Evolutionary conservation across 164 flowering plant species (phyloP).

Genomic region (Echeveria elegans): DNA sequence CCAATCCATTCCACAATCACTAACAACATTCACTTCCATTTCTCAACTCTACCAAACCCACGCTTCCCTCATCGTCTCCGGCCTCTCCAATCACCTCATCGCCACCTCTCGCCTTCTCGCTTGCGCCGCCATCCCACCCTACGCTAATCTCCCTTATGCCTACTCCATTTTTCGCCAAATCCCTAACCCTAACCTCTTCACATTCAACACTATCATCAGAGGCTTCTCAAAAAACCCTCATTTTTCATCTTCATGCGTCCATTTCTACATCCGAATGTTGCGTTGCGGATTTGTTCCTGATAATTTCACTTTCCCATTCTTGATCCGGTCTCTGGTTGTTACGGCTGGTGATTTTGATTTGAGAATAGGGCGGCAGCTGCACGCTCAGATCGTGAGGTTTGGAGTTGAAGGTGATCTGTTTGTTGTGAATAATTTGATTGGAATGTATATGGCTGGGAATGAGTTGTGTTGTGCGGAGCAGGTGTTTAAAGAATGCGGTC

Average conservation of each 20-base stretch:
- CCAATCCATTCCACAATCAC: not conserved
- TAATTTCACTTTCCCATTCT: constrained; percentile 26
- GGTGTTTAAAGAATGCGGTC: too few relatives aligned
- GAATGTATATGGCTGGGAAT: not conserved
- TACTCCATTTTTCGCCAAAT: constrained; percentile 13
- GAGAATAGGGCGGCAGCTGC: not conserved
- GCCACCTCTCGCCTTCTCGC: constrained; percentile 23
- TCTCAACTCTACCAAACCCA: constrained; percentile 20
- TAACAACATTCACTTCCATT: not conserved
- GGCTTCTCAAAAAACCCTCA: too few relatives aligned
- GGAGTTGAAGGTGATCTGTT: not conserved
- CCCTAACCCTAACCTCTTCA: constrained; percentile 23
- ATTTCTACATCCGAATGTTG: constrained; percentile 21
- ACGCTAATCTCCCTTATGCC: constrained; percentile 19
- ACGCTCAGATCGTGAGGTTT: not conserved
- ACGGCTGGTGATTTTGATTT: too few relatives aligned
- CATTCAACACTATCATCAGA: constrained; percentile 35
- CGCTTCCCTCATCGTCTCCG: constrained; percentile 23
- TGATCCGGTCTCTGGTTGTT: not conserved
- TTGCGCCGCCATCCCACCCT: constrained; percentile 13
- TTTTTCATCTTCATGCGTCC: constrained; percentile 22
- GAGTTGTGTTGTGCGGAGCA: not conserved
- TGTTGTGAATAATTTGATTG: constrained; percentile 1
- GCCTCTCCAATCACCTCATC: constrained; percentile 15
- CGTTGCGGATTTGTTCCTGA: constrained; percentile 19